phyloP scores from a whole-genome alignment of 495 filamentous ascomycete species.

The Physcia stellaris region DNA sequence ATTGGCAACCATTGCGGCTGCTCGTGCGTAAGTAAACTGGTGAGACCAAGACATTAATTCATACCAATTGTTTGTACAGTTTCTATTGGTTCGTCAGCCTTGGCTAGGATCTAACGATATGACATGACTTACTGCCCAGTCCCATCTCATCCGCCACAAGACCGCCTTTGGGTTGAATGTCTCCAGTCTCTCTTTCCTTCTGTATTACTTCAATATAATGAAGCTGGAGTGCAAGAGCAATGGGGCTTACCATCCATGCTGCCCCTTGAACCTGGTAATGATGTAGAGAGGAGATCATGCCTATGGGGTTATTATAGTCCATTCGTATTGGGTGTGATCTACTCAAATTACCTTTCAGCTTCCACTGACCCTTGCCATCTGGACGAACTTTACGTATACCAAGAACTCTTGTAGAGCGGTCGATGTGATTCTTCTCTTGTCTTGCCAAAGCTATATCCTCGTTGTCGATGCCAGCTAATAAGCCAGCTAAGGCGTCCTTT shows the following conservation, averaged over 20 bases:
- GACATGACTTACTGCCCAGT: slow-evolving; percentile 51
- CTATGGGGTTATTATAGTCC: too few species aligned
- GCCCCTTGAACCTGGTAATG: slow-evolving; percentile 13
- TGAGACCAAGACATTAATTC: too few species aligned
- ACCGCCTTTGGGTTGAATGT: slow-evolving; percentile 4
- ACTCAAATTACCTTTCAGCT: slow-evolving; percentile 3
- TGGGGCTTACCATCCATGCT: slow-evolving; percentile 9
- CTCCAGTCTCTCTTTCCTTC: slow-evolving; percentile 6
- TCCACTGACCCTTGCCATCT: slow-evolving; percentile 6
- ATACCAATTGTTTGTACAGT: too few species aligned
- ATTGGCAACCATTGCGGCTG: slow-evolving; percentile 39
- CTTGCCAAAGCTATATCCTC: slow-evolving; percentile 2
- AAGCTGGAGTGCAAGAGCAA: too few species aligned
- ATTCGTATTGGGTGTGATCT: too few species aligned
- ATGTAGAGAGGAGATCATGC: slow-evolving; percentile 7
- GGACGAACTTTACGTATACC: not conserved
- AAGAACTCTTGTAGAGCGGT: slow-evolving; percentile 3
- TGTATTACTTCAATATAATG: too few species aligned
- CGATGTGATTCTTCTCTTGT: slow-evolving; percentile 6
- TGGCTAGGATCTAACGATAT: too few species aligned
- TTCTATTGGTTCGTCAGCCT: too few species aligned
- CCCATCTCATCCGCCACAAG: slow-evolving; percentile 41
- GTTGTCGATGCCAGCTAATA: slow-evolving; percentile 7
- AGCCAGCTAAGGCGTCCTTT: slow-evolving; percentile 2
- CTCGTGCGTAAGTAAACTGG: too few species aligned